Evolutionary conservation across 1,284 basidiomycete genomes (phyloP), one percentile per base, ranked within the genome.

Genomic region (Trichosporon asahii): DNA sequence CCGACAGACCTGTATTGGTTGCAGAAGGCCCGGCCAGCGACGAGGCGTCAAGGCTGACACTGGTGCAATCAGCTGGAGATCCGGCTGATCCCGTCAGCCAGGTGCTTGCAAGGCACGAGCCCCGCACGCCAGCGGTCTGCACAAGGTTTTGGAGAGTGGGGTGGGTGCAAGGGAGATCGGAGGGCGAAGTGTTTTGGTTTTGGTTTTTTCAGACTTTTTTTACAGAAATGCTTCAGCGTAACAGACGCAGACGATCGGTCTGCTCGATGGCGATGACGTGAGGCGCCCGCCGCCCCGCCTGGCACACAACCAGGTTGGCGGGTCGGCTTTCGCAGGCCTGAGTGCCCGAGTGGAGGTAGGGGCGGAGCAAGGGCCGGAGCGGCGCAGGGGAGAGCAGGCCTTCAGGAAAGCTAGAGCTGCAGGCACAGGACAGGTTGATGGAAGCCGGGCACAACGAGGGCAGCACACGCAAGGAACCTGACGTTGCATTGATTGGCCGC

Each of bases 281-380:
- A 53, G 49, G 49, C 49, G 49, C 49, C 46, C 23, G 49, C 49
- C 49, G 49, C 49, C 49, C 49, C 49, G 49, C 49, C 49, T 53
- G 49, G 35, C 14, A 12, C 11, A 37, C 6, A 21, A 53, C 21
- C 21, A 53, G 49, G 21, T 53, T 53, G 23, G 23, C 9, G 49
- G 25, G 49, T 53, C 49, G 49, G 49, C 23, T 53, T 53, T 53
- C 23, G 49, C 21, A 23, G 23, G 49, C 49, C 23, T 23, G 49
- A 23, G 49, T 53, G 23, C 21, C 49, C 49, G 49, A 53, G 49
- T 53, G 49, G 49, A 53, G 49, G 49, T 9, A 53, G 49, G 49
- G 35, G 35, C 35, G 49, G 5, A 21, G 49, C 15, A 4, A 53
- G 49, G n/a, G 49, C 40, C 18, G 40, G 40, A 18, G 40, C 40